A percentile compares a stretch with the other conserved stretches of the same genome.
phyloP scores from a whole-genome alignment of 202 grass and related monocot genomes.

The Elaeis oleifera region DNA sequence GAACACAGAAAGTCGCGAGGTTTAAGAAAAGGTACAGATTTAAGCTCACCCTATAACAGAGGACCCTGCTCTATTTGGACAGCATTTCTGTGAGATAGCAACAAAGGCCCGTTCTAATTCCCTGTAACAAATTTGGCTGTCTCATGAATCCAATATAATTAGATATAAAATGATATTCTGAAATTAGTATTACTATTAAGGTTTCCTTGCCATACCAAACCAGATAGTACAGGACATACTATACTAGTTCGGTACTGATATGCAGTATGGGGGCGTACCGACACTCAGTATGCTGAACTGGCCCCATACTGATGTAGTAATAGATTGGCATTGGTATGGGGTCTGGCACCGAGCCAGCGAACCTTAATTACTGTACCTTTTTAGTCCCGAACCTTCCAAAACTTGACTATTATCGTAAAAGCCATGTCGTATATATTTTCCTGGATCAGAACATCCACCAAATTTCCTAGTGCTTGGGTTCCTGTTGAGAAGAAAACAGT shows the following conservation, averaged over 20 bases:
- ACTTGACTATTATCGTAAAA: slow-evolving; percentile 81
- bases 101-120: slow-evolving; percentile 78
- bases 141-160: slow-evolving; percentile 4
- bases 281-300: too few relatives aligned
- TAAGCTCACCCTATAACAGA: slow-evolving; percentile 33
- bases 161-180: slow-evolving; percentile 1
- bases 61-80: slow-evolving; percentile 42
- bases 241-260: too few relatives aligned
- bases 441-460: slow-evolving; percentile 74
- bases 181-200: neutral
- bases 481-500: slow-evolving; percentile 32
- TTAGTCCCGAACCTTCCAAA: slow-evolving; percentile 70
- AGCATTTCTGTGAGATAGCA: slow-evolving; percentile 70
- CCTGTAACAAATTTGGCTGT: slow-evolving; percentile 29
- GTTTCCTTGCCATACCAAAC: too few relatives aligned
- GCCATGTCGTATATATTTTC: slow-evolving; percentile 74
- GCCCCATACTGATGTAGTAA: too few relatives aligned
- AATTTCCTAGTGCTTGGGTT: slow-evolving; percentile 46
- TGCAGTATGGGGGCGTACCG: too few relatives aligned
- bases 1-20: too few relatives aligned
- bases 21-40: slow-evolving; percentile 1
- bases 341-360: too few relatives aligned
- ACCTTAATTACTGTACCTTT: slow-evolving; percentile 34
- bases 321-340: too few relatives aligned
- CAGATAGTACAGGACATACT: too few relatives aligned